Percentiles rank a stretch among this genome's conserved stretches.
phyloP scores from a whole-genome alignment of 345 rosid species.

The Trapa bicornis region DNA sequence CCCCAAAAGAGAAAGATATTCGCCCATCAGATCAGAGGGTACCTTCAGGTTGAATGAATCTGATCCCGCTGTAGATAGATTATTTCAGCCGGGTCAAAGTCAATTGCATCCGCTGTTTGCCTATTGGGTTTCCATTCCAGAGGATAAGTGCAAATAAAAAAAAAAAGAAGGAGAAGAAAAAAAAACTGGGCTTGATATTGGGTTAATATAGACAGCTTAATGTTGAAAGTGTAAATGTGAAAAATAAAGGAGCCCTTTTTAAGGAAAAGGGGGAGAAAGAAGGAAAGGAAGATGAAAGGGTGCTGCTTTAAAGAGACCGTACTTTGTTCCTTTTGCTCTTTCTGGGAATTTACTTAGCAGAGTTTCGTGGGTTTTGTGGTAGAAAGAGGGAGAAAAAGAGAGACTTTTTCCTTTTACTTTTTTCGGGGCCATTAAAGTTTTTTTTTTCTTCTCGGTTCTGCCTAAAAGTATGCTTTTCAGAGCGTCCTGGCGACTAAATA shows the following conservation, averaged over 20 bases:
- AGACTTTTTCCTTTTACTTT: slow-evolving; percentile 1
- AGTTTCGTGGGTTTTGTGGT: slow-evolving; percentile 5
- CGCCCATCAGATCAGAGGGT: background rate
- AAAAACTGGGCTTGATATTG: too few species aligned
- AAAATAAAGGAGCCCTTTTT: background rate
- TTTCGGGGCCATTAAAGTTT: slow-evolving; percentile 11
- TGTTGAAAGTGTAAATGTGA: background rate
- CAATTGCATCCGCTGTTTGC: background rate
- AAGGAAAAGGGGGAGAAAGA: slow-evolving; percentile 2
- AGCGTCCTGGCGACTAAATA: background rate
- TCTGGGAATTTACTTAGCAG: slow-evolving; percentile 7
- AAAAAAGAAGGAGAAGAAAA: too few species aligned
- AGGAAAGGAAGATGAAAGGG: slow-evolving; percentile 4
- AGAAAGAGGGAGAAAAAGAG: background rate
- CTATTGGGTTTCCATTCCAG: background rate
- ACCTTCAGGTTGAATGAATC: too few species aligned
- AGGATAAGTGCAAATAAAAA: background rate
- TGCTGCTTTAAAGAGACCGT: background rate
- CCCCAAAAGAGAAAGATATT: background rate
- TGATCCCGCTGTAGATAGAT: background rate
- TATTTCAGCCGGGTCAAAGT: background rate
- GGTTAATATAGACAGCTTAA: background rate
- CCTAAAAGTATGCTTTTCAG: slow-evolving; percentile 6
- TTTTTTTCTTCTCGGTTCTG: slow-evolving; percentile 8
- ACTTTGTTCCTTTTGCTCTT: slow-evolving; percentile 6